Evolutionary conservation across 1,139 yeast species (phyloP), one percentile per base, ranked within the genome.

Genomic region (Candida pseudocylindracea): DNA sequence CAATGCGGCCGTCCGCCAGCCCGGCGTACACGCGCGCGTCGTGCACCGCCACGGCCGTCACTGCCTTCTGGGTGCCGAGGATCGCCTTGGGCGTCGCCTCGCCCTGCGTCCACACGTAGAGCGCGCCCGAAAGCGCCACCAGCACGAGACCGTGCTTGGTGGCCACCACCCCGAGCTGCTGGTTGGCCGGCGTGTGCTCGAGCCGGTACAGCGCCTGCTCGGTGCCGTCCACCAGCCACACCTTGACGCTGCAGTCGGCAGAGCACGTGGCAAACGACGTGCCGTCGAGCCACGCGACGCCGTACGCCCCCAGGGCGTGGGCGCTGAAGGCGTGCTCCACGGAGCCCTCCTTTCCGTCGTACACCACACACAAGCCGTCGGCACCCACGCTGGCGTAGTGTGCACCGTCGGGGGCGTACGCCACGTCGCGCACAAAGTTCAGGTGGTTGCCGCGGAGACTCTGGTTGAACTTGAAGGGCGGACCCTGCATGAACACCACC

Each of bases 281-380:
- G 40, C 67, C 67, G 24, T 57, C 54, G 30, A 67, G 57, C 88
- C 94, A 83, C 25, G 74, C 62, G 7, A 83, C 56, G 1, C 79
- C 73, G 48, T 72, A 79, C 13, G 85, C 67, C 31, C 94, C 91
- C 31, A 93, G 93, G 7, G 67, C 66, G 42, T 80, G 91, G 6
- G 68, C 63, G 31, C 54, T 55, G 28, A 72, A 49, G 42, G 63
- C 63, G 35, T 60, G 59, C 28, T 71, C 37, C 41, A 64, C 67
- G 34, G 78, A 93, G 30, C 96, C 96, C 9, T 81, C 67, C 44
- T 74, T 73, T 28, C 95, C 96, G 41, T 88, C 92, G 48, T 80
- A 88, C 10, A 85, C 50, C 29, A 67, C 78, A 36, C 81, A 68
- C 33, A 61, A 55, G 42, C 93, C 66, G 52, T 88, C 98, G 20